Evolutionary conservation across 805 yeast genomes (phyloP).

Genomic region (Cyberlindnera lachancei): DNA sequence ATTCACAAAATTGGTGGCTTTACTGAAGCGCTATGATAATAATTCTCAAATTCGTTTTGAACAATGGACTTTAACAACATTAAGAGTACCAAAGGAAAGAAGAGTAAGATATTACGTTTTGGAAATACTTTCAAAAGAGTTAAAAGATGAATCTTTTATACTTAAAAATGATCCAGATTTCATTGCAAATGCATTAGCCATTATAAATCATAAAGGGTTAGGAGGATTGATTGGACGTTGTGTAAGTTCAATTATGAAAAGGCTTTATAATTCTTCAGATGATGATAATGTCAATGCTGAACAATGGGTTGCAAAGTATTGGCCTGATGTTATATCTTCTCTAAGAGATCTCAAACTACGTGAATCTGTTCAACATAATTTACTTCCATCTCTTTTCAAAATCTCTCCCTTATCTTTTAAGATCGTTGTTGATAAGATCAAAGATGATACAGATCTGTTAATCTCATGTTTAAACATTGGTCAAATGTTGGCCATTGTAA

Average conservation of each 20-base stretch:
- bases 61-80: conserved; percentile 39
- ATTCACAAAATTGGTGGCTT: conserved; percentile 42
- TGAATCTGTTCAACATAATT: conserved; percentile 46
- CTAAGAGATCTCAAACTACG: conserved; percentile 8
- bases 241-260: conserved; percentile 32
- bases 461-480: conserved; percentile 57
- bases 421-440: conserved; percentile 28
- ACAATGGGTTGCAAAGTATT: conserved; percentile 17
- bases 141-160: conserved; percentile 33
- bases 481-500: conserved; percentile 47
- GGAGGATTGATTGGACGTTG: conserved; percentile 64
- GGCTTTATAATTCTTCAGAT: no score
- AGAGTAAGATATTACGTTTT: conserved; percentile 56
- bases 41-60: conserved; percentile 23
- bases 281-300: conserved; percentile 19
- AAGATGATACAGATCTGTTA: conserved; percentile 30
- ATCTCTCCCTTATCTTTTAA: conserved; percentile 37
- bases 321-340: conserved; percentile 17
- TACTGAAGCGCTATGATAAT: conserved; percentile 27
- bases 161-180: conserved; percentile 38
- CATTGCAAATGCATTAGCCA: conserved; percentile 36
- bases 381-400: conserved; percentile 58
- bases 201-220: conserved; percentile 50
- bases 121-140: conserved; percentile 46
- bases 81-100: conserved; percentile 40